Base-by-base conservation (phyloP, 2,329 filamentous ascomycete species). In the Pseudogymnoascus sp. region DNA sequence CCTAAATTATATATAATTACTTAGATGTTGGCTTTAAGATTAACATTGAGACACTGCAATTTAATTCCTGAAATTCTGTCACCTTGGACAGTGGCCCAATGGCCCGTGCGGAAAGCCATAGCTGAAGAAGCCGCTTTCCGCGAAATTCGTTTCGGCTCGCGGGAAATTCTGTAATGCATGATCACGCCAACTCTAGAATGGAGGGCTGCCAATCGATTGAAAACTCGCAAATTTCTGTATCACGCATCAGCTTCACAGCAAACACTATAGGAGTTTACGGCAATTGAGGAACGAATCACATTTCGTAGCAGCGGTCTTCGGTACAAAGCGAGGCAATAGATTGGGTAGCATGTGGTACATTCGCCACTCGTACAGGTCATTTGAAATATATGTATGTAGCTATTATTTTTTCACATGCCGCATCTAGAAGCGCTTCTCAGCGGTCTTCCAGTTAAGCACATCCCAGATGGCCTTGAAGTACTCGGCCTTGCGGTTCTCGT, bases 391-490 rank as follows among this genome's bases (percentile, higher is more conserved):
- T 61, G 47, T 61, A 38, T 44, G 38, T 40, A 61, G 10, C 60
- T 47, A 61, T 38, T 61, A 26, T 38, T 76, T 67, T 80, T 79
- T 57, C 50, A 33, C 2, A 57, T 15, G 50, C 28, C 50, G 50
- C n/a, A 57, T 57, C 69, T 79, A 78, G 73, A 91, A 91, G 68
- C 91, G 85, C 82, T 87, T 86, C 76, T 90, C 87, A 50, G 91
- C 93, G 33, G 89, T 85, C 84, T 92, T 91, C 93, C 93, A 97
- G 86, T 96, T 96, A 77, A 96, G 81, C 60, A 96, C 92, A 70
- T 96, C 90, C 93, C 93, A 96, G 75, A 96, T 89, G 65, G 91
- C 91, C 72, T 84, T 84, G 78, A 96, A 96, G 83, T 96, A 96
- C 80, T 96, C 92, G 64, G 89, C 92, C 86, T 96, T 96, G 78